Evolutionary conservation across 2,329 filamentous ascomycete genomes (phyloP).

Genomic region (Exophiala alcalophila): DNA sequence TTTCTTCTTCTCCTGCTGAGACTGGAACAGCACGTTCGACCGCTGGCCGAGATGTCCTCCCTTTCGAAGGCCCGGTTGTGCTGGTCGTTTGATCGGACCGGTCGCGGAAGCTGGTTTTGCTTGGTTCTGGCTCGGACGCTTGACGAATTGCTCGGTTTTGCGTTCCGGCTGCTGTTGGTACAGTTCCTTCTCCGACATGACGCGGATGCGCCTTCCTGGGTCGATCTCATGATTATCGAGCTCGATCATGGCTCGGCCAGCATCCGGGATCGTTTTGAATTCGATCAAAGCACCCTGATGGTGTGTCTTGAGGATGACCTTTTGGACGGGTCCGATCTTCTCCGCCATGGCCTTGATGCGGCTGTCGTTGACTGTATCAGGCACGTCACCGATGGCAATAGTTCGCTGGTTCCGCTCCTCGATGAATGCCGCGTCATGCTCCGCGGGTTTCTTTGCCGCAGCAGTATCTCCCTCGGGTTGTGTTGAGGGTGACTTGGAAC

Average conservation of each 20-base stretch:
- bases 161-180: conserved; percentile 42
- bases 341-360: conserved; percentile 73
- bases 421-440: conserved; percentile 29
- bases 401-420: conserved; percentile 62
- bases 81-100: conserved; percentile 45
- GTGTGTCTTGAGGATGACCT: conserved; percentile 74
- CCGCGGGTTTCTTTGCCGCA: conserved; percentile 29
- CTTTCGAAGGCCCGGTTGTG: conserved; percentile 40
- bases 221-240: conserved; percentile 48
- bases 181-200: conserved; percentile 55
- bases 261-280: conserved; percentile 65
- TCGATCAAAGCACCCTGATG: conserved; percentile 86
- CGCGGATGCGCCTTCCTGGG: conserved; percentile 42
- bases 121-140: conserved; percentile 40
- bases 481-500: conserved; percentile 21
- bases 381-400: conserved; percentile 77
- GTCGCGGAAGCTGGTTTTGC: conserved; percentile 31
- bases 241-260: conserved; percentile 58
- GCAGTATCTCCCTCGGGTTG: conserved; percentile 19
- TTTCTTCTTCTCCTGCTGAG: conserved; percentile 21
- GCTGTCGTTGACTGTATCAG: conserved; percentile 87
- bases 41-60: conserved; percentile 26
- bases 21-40: conserved; percentile 9
- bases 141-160: conserved; percentile 40
- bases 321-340: conserved; percentile 66